These are phyloP conservation scores for Quercus phellos DNA, from an alignment of 331 rosid species.

Conservation along the genomic window DNA sequence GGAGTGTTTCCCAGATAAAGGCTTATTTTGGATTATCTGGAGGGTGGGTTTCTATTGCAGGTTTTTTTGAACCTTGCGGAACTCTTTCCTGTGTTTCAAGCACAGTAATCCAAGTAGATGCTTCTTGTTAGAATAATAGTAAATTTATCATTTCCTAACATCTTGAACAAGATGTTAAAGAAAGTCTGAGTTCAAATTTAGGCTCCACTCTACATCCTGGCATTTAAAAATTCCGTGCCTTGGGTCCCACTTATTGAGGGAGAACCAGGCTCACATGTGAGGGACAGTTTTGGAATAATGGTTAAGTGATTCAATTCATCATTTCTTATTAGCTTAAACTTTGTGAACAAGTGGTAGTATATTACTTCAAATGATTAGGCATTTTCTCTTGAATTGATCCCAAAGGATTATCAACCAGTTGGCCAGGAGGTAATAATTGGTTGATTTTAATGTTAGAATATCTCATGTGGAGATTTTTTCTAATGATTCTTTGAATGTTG, in stretches of 20 bases:
- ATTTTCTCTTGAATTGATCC: background rate
- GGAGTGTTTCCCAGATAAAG: slow-evolving; percentile 92
- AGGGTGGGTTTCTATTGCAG: slow-evolving; percentile 52
- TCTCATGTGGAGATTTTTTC: background rate
- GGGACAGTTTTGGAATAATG: no score
- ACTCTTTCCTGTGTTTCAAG: background rate
- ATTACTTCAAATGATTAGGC: background rate
- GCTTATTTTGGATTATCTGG: slow-evolving; percentile 94
- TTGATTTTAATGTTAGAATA: background rate
- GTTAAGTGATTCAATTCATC: no score
- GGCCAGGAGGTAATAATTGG: background rate
- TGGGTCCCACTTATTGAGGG: no score
- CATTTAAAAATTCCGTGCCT: no score
- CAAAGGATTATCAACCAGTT: background rate
- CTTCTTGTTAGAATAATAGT: background rate
- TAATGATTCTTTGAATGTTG: background rate
- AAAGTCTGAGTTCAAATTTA: no score
- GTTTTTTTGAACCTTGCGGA: background rate
- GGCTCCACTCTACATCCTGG: no score
- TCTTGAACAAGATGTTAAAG: no score
- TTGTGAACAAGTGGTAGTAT: no score
- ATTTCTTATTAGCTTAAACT: no score
- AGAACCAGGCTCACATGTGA: no score
- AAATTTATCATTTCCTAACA: no score
- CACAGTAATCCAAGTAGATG: background rate